These are phyloP conservation scores for Exophiala sp. DNA, from an alignment of 2,329 filamentous ascomycete species.

Conservation along the genomic window DNA sequence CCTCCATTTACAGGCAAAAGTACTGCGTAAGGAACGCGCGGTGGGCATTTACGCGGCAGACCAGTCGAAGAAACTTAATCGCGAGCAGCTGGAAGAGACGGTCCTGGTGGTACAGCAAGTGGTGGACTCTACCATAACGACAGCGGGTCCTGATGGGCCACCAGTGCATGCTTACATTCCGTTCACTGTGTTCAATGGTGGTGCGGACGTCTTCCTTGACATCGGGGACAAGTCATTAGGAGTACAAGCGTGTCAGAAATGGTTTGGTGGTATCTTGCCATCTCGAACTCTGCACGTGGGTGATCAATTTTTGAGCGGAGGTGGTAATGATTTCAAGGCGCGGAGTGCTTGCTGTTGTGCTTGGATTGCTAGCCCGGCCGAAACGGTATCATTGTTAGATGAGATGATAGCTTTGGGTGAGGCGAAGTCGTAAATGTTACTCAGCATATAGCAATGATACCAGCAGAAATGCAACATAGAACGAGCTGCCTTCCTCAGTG, in stretches of 20 bases:
- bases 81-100: conserved; percentile 92
- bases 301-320: conserved; percentile 91
- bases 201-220: conserved; percentile 96
- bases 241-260: conserved; percentile 85
- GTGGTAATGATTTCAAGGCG: conserved; percentile 96
- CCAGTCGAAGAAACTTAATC: conserved; percentile 63
- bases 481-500: not conserved
- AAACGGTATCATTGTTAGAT: conserved; percentile 86
- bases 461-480: not conserved
- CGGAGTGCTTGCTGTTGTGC: conserved; percentile 88
- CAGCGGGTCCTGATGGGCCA: conserved; percentile 29
- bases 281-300: conserved; percentile 88
- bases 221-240: conserved; percentile 98
- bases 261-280: conserved; percentile 61
- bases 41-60: conserved; percentile 70
- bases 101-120: conserved; percentile 92
- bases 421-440: not conserved
- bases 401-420: conserved; percentile 48
- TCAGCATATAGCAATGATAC: not conserved
- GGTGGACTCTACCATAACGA: conserved; percentile 70
- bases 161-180: conserved; percentile 53
- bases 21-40: conserved; percentile 85
- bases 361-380: conserved; percentile 89
- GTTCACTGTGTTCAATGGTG: conserved; percentile 97
- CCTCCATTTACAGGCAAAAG: conserved; percentile 67